Conservation (phyloP, 257 asterid genomes). For the Nicotiana benthamiana region DNA sequence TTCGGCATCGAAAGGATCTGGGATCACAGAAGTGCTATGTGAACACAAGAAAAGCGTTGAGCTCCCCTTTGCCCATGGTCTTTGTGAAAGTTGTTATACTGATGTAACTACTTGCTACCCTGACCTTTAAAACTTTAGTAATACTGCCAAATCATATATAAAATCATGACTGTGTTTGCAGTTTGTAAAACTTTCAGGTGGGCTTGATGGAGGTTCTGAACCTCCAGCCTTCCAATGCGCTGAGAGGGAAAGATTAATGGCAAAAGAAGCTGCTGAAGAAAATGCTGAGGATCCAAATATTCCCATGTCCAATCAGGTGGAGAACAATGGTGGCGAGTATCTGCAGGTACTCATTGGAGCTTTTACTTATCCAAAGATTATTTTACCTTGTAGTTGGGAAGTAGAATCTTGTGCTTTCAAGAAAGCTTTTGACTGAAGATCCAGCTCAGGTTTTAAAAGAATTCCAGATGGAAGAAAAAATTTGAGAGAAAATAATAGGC, state of each 20-base stretch:
- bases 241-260: slow-evolving; percentile 49
- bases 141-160: neutral
- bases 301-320: slow-evolving; percentile 3
- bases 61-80: slow-evolving; percentile 75
- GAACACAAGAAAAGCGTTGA: slow-evolving; percentile 47
- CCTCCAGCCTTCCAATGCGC: slow-evolving; percentile 95
- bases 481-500: neutral
- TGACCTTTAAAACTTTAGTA: neutral
- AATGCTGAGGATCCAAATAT: neutral
- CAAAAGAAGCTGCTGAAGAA: slow-evolving; percentile 5
- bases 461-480: neutral
- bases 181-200: slow-evolving; percentile 75
- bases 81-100: slow-evolving; percentile 55
- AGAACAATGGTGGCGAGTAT: neutral
- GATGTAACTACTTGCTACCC: slow-evolving; percentile 33
- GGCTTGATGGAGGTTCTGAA: slow-evolving; percentile 70
- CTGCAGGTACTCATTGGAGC: slow-evolving; percentile 3
- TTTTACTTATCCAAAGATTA: neutral
- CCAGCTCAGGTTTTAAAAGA: neutral
- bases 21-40: slow-evolving; percentile 40
- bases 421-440: neutral
- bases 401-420: slow-evolving; percentile 2
- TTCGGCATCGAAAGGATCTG: slow-evolving; percentile 33
- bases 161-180: slow-evolving; percentile 22
- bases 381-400: neutral